Evolutionary conservation across 1,139 yeast genomes (phyloP), one percentile per base, ranked within the genome.

Genomic region (Eremothecium sinecaudum): DNA sequence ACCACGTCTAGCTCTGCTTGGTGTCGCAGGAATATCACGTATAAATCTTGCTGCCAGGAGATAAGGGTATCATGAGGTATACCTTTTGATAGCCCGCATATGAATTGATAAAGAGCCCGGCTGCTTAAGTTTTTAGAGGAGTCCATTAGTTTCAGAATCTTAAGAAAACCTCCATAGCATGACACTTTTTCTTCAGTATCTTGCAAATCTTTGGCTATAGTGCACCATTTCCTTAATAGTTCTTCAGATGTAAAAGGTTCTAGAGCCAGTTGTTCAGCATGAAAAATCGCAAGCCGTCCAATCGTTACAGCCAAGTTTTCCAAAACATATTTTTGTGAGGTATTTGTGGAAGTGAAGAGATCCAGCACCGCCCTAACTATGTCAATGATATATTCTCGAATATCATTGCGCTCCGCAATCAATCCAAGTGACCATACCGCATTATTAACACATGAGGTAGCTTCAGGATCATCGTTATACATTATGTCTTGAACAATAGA

Each of bases 391-490:
- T 72, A 81, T n/a, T 78, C 78, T 33, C 67, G 66, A 41, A 83
- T 52, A 29, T 71, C 72, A 3, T 78, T 53, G 43, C 83, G 71
- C 50, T 86, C 65, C 2, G 82, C 66, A 24, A 92, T 73, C 57
- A 90, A 94, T 22, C 98, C 98, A 13, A 82, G 62, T 2, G 94
- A 73, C 98, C 98, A 90, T 33, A 84, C 76, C 1, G 97, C 94
- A 58, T 90, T 90, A 55, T 86, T 83, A 28, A 57, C 79, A 71
- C 32, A 82, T 79, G 13, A 90, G 72, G 58, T 67, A 62, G 43
- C 83, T 44, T 51, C 56, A 2, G 43, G 27, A 31, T 56, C 58
- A 33, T 56, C 60, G 30, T 51, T 55, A 34, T 55, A 60, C 40
- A 54, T 44, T 15, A 80, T 66, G 53, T 82, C 94, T 43, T 77